A percentile compares a stretch with the other conserved stretches of the same genome.
Conservation (phyloP, 1,139 yeast species). For the Pichia sp. region DNA sequence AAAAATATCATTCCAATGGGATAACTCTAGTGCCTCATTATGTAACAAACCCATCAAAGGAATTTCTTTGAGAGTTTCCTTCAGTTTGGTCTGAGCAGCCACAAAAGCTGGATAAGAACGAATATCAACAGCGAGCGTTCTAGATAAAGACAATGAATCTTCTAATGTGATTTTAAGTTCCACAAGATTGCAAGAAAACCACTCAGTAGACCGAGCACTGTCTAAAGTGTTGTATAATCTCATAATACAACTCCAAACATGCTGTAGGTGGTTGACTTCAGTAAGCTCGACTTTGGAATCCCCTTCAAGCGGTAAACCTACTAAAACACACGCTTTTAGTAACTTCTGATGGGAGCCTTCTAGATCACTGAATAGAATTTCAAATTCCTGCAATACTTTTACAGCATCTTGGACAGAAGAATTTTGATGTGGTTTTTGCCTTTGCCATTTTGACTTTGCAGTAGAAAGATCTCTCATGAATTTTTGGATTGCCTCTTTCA, state of each 20-base stretch:
- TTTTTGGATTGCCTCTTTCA: conserved; percentile 15
- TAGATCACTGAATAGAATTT: conserved; percentile 31
- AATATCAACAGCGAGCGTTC: conserved; percentile 54
- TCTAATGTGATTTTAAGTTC: conserved; percentile 51
- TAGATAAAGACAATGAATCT: conserved; percentile 43
- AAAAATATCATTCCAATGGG: conserved; percentile 69
- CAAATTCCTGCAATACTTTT: conserved; percentile 42
- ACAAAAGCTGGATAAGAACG: conserved; percentile 72
- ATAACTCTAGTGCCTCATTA: conserved; percentile 53
- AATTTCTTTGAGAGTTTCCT: conserved; percentile 39
- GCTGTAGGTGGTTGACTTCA: conserved; percentile 55
- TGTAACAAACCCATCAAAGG: conserved; percentile 48
- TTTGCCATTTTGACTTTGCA: conserved; percentile 41
- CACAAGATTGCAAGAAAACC: conserved; percentile 51
- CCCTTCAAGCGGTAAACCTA: conserved; percentile 39
- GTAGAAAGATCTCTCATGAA: neutral
- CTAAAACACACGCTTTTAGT: conserved; percentile 39
- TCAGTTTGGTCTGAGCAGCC: conserved; percentile 48
- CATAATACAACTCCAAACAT: conserved; percentile 66
- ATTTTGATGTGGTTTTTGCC: conserved; percentile 42
- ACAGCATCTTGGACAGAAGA: conserved; percentile 52
- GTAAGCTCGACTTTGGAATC: conserved; percentile 34
- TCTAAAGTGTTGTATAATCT: conserved; percentile 37
- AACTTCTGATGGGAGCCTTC: conserved; percentile 33
- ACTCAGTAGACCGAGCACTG: conserved; percentile 43